A percentile compares a stretch with the other conserved stretches of the same genome.
phyloP scores from a whole-genome alignment of 2,329 filamentous ascomycete genomes.

The Trichoderma lentiforme region DNA sequence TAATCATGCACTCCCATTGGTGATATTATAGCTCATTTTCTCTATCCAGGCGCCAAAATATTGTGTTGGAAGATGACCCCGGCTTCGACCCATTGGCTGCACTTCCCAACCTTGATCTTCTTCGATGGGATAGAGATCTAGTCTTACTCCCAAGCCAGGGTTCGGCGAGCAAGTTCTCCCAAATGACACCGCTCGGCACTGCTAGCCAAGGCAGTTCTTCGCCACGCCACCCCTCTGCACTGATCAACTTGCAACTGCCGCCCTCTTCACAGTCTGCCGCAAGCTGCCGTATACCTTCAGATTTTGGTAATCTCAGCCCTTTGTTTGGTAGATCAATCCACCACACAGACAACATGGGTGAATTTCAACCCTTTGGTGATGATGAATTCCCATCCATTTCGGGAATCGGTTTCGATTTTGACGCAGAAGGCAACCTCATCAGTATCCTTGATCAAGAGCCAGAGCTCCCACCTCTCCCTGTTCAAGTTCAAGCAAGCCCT shows the following conservation, averaged over 20 bases:
- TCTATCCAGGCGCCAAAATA: constrained; percentile 64
- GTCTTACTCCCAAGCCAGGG: constrained; percentile 35
- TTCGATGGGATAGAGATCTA: constrained; percentile 36
- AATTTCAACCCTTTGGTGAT: constrained; percentile 35
- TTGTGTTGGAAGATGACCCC: constrained; percentile 79
- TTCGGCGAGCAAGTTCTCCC: constrained; percentile 40
- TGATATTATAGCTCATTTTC: background rate
- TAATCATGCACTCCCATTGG: background rate
- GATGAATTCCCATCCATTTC: constrained; percentile 39
- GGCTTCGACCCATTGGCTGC: constrained; percentile 52
- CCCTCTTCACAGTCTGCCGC: constrained; percentile 35
- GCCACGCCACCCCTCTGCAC: constrained; percentile 27
- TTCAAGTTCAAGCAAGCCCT: background rate
- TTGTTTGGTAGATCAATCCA: constrained; percentile 26
- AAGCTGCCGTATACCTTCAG: constrained; percentile 33
- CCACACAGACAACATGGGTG: constrained; percentile 22
- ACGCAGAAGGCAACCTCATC: constrained; percentile 49
- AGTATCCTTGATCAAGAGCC: constrained; percentile 40
- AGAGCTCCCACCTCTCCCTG: constrained; percentile 42
- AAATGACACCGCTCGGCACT: constrained; percentile 40
- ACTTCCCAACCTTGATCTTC: constrained; percentile 34
- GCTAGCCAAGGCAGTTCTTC: constrained; percentile 32
- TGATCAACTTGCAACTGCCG: constrained; percentile 32
- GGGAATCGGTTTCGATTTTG: constrained; percentile 48
- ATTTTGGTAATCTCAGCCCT: constrained; percentile 34